A percentile compares a stretch with the other conserved stretches of the same genome.
phyloP scores from a whole-genome alignment of 2,329 filamentous ascomycete species.

The Thelonectria blattea region DNA sequence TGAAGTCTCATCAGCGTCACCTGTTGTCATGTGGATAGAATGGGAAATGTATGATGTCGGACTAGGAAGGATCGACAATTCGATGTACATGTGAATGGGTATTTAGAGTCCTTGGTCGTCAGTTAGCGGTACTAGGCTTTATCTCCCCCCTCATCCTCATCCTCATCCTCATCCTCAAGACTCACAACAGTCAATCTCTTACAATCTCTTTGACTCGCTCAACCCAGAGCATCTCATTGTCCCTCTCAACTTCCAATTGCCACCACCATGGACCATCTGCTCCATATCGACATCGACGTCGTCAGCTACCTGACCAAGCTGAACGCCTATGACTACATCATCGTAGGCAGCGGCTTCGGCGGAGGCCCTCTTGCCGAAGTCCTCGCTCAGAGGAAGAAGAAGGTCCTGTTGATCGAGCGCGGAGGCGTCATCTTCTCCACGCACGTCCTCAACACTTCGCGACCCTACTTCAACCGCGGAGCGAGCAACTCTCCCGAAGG shows the following conservation, averaged over 20 bases:
- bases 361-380: slow-evolving; percentile 26
- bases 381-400: slow-evolving; percentile 18
- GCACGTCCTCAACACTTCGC: slow-evolving; percentile 27
- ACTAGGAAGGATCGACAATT: too few species aligned
- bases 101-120: too few species aligned
- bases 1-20: neutral
- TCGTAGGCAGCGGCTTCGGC: slow-evolving; percentile 26
- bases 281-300: slow-evolving; percentile 24
- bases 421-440: slow-evolving; percentile 30
- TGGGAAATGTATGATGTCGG: neutral
- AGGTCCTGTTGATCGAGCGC: slow-evolving; percentile 26
- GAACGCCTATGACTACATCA: slow-evolving; percentile 29
- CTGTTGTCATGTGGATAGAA: neutral
- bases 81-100: too few species aligned
- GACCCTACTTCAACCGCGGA: slow-evolving; percentile 27
- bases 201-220: neutral
- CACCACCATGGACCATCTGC: slow-evolving; percentile 24
- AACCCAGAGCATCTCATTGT: neutral
- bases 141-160: neutral
- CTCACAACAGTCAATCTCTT: too few species aligned
- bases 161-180: neutral
- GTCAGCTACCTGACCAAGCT: slow-evolving; percentile 26
- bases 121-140: neutral
- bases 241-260: neutral
- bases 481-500: slow-evolving; percentile 29